Conservation (phyloP, 768 basidiomycete species). For the Polyporus arcularius region DNA sequence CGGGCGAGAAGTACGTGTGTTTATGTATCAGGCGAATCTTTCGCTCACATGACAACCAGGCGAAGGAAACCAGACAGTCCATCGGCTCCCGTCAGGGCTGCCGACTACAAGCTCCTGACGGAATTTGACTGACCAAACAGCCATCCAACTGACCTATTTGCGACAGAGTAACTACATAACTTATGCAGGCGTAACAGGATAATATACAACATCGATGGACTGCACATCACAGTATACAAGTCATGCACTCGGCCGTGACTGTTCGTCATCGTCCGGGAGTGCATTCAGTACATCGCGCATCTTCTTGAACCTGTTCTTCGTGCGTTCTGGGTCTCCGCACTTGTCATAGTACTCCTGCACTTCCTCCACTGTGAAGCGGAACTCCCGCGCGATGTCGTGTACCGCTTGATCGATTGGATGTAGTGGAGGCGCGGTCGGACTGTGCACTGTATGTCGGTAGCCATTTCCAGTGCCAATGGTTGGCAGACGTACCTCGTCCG, state of each 20-base stretch:
- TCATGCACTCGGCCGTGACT: background rate
- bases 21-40: background rate
- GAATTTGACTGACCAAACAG: constrained; percentile 50
- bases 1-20: constrained; percentile 83
- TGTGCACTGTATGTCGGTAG: background rate
- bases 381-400: constrained; percentile 65
- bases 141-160: background rate
- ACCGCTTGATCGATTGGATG: constrained; percentile 72
- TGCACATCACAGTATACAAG: background rate
- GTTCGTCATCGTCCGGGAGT: constrained; percentile 25
- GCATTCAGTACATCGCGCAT: constrained; percentile 53
- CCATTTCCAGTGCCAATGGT: no score
- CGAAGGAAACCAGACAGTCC: constrained; percentile 80
- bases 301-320: constrained; percentile 61
- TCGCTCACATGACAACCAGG: constrained; percentile 39
- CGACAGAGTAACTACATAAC: background rate
- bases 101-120: constrained; percentile 64
- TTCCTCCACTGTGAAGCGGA: constrained; percentile 72
- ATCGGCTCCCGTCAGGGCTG: constrained; percentile 73
- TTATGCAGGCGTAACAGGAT: background rate
- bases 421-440: constrained; percentile 27
- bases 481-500: constrained; percentile 41
- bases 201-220: background rate
- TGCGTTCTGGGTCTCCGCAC: constrained; percentile 69
- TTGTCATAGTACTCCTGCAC: constrained; percentile 78